A percentile compares a stretch with the other conserved stretches of the same genome.
Evolutionary conservation across 768 basidiomycete genomes (phyloP).

Genomic region (Erythrobasidium yunnanense): DNA sequence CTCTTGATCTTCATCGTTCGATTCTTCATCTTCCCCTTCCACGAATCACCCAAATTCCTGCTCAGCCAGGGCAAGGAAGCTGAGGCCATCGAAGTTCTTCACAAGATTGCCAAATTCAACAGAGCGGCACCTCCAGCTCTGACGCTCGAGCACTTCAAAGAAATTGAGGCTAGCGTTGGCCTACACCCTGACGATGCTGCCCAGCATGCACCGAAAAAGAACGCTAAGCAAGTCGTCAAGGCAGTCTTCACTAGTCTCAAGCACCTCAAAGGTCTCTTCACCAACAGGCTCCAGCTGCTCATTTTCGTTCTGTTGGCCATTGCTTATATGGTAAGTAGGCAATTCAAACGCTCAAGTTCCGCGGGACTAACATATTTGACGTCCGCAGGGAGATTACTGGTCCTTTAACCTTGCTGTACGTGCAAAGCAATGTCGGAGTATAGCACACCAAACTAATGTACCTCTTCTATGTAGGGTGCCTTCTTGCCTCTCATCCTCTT

Average conservation of each 20-base stretch:
- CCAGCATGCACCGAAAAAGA: slow-evolving; percentile 2
- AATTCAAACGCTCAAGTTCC: neutral
- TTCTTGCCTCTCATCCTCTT: slow-evolving; percentile 43
- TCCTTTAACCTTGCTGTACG: slow-evolving; percentile 38
- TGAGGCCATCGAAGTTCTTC: slow-evolving; percentile 43
- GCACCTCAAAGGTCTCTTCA: slow-evolving; percentile 42
- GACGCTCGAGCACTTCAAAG: slow-evolving; percentile 41
- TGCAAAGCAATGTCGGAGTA: too few relatives aligned
- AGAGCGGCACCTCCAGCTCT: slow-evolving; percentile 38
- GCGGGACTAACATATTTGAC: neutral
- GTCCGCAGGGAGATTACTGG: neutral
- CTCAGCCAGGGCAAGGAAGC: slow-evolving; percentile 42
- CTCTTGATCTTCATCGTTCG: slow-evolving; percentile 43
- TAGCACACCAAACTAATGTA: too few relatives aligned
- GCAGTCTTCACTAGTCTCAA: slow-evolving; percentile 29
- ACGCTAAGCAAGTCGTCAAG: slow-evolving; percentile 10
- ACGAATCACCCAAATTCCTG: slow-evolving; percentile 45
- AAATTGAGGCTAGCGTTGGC: slow-evolving; percentile 33
- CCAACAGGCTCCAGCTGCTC: slow-evolving; percentile 38
- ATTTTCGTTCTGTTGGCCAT: slow-evolving; percentile 31
- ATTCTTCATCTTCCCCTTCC: slow-evolving; percentile 43
- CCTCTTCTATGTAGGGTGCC: slow-evolving; percentile 41
- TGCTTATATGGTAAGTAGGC: neutral
- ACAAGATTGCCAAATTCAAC: slow-evolving; percentile 44
- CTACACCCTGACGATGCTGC: slow-evolving; percentile 16